Evolutionary conservation across 2,329 filamentous ascomycete genomes (phyloP).

Genomic region (Onygena corvina): DNA sequence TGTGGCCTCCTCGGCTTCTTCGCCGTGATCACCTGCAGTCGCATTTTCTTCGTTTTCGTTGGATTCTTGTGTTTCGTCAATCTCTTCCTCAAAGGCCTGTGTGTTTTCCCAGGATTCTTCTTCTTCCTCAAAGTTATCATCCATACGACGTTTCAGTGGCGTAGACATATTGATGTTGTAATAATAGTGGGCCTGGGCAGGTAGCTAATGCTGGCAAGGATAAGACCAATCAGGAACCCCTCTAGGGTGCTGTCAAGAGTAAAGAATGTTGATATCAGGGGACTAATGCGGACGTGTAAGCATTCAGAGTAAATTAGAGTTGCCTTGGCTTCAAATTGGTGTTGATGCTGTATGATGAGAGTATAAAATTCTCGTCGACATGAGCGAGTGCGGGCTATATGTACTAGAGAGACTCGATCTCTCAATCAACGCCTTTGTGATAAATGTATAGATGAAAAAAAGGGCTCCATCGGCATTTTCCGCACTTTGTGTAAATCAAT

Average conservation of each 20-base stretch:
- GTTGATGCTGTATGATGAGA: no score
- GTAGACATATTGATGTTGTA: not conserved
- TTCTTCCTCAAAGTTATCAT: not conserved
- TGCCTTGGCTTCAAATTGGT: no score
- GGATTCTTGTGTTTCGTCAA: not conserved
- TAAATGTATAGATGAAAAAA: constrained; percentile 1
- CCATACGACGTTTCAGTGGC: not conserved
- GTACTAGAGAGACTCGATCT: not conserved
- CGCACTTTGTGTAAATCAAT: not conserved
- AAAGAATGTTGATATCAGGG: no score
- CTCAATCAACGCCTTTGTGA: not conserved
- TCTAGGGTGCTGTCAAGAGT: no score
- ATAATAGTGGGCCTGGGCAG: not conserved
- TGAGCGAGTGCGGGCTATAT: not conserved
- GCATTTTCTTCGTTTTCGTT: not conserved
- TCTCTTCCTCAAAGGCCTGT: not conserved
- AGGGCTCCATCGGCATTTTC: not conserved
- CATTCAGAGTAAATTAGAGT: no score
- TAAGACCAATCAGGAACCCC: no score
- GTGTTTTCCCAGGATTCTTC: not conserved
- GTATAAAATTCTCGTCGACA: not conserved
- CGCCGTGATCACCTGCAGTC: not conserved
- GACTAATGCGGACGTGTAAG: no score
- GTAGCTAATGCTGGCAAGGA: not conserved
- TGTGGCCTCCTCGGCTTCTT: not conserved